A percentile compares a stretch with the other conserved stretches of the same genome.
phyloP scores from a whole-genome alignment of 2,329 filamentous ascomycete species.

The Cercospora canescens region DNA sequence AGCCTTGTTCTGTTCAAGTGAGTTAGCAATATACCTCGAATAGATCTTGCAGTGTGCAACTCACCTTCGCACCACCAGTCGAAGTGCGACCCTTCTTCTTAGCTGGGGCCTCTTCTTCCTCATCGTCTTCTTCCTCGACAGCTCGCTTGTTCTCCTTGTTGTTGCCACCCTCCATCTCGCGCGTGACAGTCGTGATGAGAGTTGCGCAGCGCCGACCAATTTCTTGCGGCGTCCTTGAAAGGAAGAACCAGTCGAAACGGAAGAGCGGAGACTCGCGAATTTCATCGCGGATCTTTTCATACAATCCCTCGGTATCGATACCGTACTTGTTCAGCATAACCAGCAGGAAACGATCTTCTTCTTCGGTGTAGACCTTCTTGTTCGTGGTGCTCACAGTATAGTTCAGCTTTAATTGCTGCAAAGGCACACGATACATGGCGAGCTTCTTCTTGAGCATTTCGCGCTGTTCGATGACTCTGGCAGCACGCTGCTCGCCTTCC shows the following conservation, averaged over 20 bases:
- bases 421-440: conserved; percentile 90
- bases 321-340: conserved; percentile 92
- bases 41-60: conserved; percentile 28
- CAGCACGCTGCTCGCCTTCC: conserved; percentile 84
- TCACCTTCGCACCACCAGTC: conserved; percentile 64
- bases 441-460: conserved; percentile 95
- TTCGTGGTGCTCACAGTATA: conserved; percentile 99
- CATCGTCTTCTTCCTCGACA: conserved; percentile 80
- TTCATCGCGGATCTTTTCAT: conserved; percentile 94
- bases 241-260: conserved; percentile 99
- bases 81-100: conserved; percentile 94
- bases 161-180: conserved; percentile 75
- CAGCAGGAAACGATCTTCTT: conserved; percentile 92
- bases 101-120: conserved; percentile 72
- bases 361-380: conserved; percentile 99
- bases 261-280: conserved; percentile 93
- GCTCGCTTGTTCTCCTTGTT: conserved; percentile 64
- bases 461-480: conserved; percentile 86
- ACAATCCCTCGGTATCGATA: conserved; percentile 85
- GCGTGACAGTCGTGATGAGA: conserved; percentile 87
- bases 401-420: conserved; percentile 98
- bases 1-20: conserved; percentile 74
- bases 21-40: conserved; percentile 10
- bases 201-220: conserved; percentile 91
- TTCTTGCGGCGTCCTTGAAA: conserved; percentile 89